Evolutionary conservation across 345 rosid genomes (phyloP), one percentile per base, ranked within the genome.

Genomic region (Moringa oleifera): DNA sequence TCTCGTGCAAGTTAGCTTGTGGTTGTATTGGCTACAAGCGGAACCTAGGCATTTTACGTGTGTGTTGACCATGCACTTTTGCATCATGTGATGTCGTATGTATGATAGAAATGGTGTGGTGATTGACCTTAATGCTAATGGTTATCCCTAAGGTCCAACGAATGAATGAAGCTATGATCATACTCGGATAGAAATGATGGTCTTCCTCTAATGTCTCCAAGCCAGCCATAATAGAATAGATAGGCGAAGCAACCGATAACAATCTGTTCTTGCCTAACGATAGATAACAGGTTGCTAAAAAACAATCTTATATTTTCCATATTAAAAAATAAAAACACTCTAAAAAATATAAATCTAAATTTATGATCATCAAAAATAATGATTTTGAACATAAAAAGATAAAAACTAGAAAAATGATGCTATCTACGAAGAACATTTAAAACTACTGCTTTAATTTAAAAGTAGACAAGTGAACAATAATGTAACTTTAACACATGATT

Each of bases 41-140:
- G 15, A 17, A 49, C 7, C 52, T 17, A 6, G 18, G 52, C 52
- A n/a, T 49, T 49, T 49, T 49, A 49, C 7, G 20, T 49, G 10
- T 49, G 52, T 49, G 52, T 49, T 49, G 52, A 49, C 52, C 52
- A 49, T 49, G 20, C 52, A 49, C 18, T 49, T 17, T 49, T n/a
- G 52, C 52, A 17, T 49, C 52, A 49, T 49, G 18, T 49, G 15
- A 49, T 49, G 18, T 49, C 52, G 52, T 49, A 49, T 49, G 11
- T 41, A 41, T 41, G 16, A 41, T 41, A 41, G 47, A 41, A 16
- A 16, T 41, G 47, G 47, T 41, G 47, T 41, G 47, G 9, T 4
- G 37, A 33, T 33, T 33, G 37, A 33, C 37, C 37, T 33, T 33
- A 33, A 33, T 33, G 37, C 37, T 33, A 33, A 33, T 4, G 37